Conservation (phyloP, 768 basidiomycete species). For the Lactifluus piperatus region DNA sequence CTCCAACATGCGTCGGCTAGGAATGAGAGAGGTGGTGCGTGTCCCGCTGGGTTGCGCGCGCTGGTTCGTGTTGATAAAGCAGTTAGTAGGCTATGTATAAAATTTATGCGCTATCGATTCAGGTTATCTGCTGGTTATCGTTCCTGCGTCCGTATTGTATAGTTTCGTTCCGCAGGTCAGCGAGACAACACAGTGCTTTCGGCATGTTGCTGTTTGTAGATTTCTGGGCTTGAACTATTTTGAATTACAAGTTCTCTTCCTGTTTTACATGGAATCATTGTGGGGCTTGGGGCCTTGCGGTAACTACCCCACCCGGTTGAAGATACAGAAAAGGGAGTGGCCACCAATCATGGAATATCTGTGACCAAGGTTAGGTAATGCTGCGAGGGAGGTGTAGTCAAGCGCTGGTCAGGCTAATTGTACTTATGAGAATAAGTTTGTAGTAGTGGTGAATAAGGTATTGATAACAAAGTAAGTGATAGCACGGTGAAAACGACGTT, state of each 20-base stretch:
- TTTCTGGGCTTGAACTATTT: not conserved
- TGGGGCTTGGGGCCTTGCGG: not conserved
- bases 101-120: not conserved
- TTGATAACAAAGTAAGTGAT: not conserved
- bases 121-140: not conserved
- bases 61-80: not conserved
- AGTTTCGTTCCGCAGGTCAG: not conserved
- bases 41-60: not conserved
- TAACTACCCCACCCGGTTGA: too few relatives aligned
- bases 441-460: not conserved
- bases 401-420: too few relatives aligned
- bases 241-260: not conserved
- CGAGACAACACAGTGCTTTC: not conserved
- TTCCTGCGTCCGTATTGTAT: not conserved
- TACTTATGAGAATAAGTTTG: not conserved
- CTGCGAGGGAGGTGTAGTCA: too few relatives aligned
- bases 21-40: not conserved
- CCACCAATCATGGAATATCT: too few relatives aligned
- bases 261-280: not conserved
- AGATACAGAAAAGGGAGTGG: too few relatives aligned
- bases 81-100: not conserved
- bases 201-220: not conserved
- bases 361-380: too few relatives aligned
- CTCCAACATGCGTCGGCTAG: not conserved
- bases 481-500: not conserved